Conservation (phyloP, 169 alveolate species). For the Cystoisospora suis region DNA sequence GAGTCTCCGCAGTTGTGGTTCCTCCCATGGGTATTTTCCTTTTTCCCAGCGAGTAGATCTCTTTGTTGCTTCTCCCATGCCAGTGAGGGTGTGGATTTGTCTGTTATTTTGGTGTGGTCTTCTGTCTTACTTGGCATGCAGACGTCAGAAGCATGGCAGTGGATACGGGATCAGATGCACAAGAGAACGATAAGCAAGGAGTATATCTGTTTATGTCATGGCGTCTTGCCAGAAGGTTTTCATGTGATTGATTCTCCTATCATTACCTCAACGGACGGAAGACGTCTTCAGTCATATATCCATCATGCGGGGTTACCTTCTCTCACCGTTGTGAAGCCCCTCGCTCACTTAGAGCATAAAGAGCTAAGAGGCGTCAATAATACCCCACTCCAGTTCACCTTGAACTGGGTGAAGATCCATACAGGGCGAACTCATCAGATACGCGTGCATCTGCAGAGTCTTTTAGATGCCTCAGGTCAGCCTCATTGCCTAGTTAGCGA, state of each 20-base stretch:
- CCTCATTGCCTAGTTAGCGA: conserved; percentile 33
- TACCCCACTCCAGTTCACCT: conserved; percentile 2
- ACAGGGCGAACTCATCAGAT: conserved; percentile 46
- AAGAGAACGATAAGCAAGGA: conserved; percentile 1
- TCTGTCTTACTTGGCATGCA: not conserved
- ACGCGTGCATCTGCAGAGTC: conserved; percentile 27
- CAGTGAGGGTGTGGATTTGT: not conserved
- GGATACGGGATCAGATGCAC: conserved; percentile 30
- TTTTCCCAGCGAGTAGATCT: too few species aligned
- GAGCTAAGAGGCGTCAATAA: not conserved
- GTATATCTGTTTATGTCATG: conserved; percentile 30
- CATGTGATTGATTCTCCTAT: conserved; percentile 34
- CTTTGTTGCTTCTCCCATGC: too few species aligned
- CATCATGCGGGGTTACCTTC: conserved; percentile 37
- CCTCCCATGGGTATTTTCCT: too few species aligned
- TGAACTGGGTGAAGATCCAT: conserved; percentile 28
- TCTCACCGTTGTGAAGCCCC: conserved; percentile 26
- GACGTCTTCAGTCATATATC: conserved; percentile 25
- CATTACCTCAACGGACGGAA: conserved; percentile 31
- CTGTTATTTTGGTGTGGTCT: not conserved
- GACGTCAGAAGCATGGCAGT: conserved; percentile 16
- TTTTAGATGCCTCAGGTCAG: not conserved
- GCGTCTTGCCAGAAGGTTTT: conserved; percentile 26
- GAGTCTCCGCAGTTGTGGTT: too few species aligned
- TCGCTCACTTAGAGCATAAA: not conserved